Conservation (phyloP, 2,329 filamentous ascomycete species). For the Fusarium musae region DNA sequence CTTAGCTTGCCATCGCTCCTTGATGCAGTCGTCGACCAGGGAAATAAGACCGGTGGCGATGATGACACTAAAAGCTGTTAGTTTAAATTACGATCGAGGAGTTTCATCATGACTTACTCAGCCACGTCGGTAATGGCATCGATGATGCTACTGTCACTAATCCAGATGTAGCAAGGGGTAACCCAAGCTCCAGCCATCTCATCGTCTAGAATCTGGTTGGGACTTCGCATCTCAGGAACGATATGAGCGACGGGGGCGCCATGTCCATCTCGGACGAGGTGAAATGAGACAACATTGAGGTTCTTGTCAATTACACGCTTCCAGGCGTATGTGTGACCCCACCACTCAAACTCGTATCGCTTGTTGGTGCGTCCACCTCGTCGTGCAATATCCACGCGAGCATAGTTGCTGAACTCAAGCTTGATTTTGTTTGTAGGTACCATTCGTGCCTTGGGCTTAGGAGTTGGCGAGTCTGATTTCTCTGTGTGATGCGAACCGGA, state of each 20-base stretch:
- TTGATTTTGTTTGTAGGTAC: slow-evolving; percentile 81
- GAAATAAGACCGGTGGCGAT: slow-evolving; percentile 89
- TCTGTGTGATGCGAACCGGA: slow-evolving; percentile 39
- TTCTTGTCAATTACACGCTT: slow-evolving; percentile 79
- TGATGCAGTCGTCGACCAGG: slow-evolving; percentile 92
- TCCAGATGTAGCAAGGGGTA: slow-evolving; percentile 89
- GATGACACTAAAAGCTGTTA: slow-evolving; percentile 73
- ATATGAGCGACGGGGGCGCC: slow-evolving; percentile 81
- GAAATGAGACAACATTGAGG: slow-evolving; percentile 76
- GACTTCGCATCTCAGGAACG: slow-evolving; percentile 80
- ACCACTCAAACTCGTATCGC: slow-evolving; percentile 93
- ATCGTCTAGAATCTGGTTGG: slow-evolving; percentile 76
- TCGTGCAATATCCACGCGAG: slow-evolving; percentile 84
- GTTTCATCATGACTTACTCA: slow-evolving; percentile 70
- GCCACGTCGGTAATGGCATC: slow-evolving; percentile 80
- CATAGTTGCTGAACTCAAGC: slow-evolving; percentile 97
- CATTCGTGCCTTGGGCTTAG: slow-evolving; percentile 50
- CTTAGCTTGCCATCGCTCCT: slow-evolving; percentile 73
- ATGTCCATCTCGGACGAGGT: slow-evolving; percentile 75
- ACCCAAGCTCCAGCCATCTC: slow-evolving; percentile 87
- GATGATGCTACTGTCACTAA: slow-evolving; percentile 79
- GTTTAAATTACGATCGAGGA: slow-evolving; percentile 9
- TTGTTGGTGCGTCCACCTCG: slow-evolving; percentile 72
- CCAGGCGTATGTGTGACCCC: slow-evolving; percentile 89
- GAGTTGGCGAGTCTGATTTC: slow-evolving; percentile 36